These are phyloP conservation scores for Exophiala sp. DNA, from an alignment of 2,329 filamentous ascomycete genomes.

Conservation along the genomic window DNA sequence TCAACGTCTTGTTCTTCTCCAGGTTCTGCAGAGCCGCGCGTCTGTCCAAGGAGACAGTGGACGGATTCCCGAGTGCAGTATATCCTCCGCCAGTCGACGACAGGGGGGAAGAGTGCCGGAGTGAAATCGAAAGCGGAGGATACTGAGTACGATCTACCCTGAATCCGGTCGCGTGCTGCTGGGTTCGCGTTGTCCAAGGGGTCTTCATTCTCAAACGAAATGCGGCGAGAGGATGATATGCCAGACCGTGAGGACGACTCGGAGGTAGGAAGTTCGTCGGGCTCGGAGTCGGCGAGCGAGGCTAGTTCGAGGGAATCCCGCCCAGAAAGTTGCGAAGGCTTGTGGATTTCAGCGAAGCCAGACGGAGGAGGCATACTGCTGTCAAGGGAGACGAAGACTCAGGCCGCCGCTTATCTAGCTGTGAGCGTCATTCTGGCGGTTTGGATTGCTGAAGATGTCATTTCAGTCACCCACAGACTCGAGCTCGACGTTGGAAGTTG, in stretches of 20 bases:
- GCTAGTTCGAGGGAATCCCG: conserved; percentile 96
- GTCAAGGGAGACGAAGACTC: not conserved
- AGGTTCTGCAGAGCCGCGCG: conserved; percentile 64
- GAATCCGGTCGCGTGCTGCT: conserved; percentile 43
- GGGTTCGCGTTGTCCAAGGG: conserved; percentile 57
- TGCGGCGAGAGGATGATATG: conserved; percentile 81
- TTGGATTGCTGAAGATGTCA: not conserved
- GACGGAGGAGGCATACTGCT: conserved; percentile 13
- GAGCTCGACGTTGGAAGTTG: too few species aligned
- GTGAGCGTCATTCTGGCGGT: not conserved
- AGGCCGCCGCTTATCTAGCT: not conserved
- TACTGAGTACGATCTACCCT: conserved; percentile 72
- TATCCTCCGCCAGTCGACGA: conserved; percentile 76
- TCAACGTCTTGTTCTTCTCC: conserved; percentile 93
- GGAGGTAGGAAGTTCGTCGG: conserved; percentile 53
- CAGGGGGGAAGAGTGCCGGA: conserved; percentile 84
- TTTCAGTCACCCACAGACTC: not conserved
- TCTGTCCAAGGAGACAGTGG: conserved; percentile 47
- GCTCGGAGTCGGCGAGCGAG: conserved; percentile 77
- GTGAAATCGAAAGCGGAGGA: conserved; percentile 94
- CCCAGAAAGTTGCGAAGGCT: conserved; percentile 36
- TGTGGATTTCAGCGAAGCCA: conserved; percentile 25
- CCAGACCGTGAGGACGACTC: conserved; percentile 72
- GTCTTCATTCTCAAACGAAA: conserved; percentile 83
- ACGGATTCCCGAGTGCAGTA: conserved; percentile 74